Evolutionary conservation across 768 basidiomycete genomes (phyloP).

Genomic region (Russula ochroleuca): DNA sequence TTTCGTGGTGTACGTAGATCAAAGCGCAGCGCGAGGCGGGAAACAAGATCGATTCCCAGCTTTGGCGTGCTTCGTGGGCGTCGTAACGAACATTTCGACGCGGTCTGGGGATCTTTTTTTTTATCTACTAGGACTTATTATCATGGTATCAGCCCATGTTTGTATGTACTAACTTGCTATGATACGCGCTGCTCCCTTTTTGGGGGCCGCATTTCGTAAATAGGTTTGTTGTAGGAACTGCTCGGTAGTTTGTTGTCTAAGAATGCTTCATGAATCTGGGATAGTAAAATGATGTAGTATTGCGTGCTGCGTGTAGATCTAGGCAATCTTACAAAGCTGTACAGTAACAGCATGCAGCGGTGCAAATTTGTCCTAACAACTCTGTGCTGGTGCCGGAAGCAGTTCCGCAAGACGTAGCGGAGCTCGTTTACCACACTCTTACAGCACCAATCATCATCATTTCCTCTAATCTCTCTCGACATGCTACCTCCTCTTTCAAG

Average conservation of each 20-base stretch:
- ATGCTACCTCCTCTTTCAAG: too few relatives aligned
- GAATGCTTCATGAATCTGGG: not conserved
- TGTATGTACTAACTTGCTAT: conserved; percentile 17
- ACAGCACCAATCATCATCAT: too few relatives aligned
- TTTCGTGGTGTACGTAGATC: conserved; percentile 12
- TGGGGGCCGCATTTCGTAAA: not conserved
- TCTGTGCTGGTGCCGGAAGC: too few relatives aligned
- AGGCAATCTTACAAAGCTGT: not conserved
- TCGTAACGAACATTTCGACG: not conserved
- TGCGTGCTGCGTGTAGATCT: not conserved
- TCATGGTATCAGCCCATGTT: not conserved
- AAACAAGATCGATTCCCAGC: conserved; percentile 7
- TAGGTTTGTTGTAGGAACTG: conserved; percentile 6
- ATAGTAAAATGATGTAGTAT: not conserved
- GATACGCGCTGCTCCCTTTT: not conserved
- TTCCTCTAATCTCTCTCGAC: too few relatives aligned
- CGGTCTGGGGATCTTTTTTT: not conserved
- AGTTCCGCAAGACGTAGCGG: too few relatives aligned
- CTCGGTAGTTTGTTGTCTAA: not conserved
- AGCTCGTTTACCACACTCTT: too few relatives aligned
- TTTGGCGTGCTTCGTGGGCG: conserved; percentile 21
- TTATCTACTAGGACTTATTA: conserved; percentile 24
- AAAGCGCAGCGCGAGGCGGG: conserved; percentile 22
- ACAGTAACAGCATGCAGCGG: too few relatives aligned
- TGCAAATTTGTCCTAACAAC: too few relatives aligned